Conservation (phyloP, 345 rosid genomes). For the Carallia pectinifolia region DNA sequence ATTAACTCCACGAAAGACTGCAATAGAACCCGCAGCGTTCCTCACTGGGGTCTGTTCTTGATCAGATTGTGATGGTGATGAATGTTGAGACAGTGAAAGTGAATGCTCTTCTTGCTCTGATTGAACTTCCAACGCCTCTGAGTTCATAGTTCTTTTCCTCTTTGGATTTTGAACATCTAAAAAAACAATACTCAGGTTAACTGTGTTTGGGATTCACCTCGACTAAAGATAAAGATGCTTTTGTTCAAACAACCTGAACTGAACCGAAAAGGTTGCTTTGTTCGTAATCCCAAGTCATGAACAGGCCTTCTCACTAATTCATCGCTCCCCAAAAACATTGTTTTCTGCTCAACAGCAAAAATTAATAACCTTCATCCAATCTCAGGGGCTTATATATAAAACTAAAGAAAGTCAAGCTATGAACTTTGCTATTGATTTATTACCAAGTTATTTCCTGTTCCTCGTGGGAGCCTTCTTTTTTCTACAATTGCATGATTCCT, state of each 20-base stretch:
- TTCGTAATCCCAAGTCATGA: slow-evolving; percentile 29
- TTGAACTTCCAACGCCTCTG: slow-evolving; percentile 45
- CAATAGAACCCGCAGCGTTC: slow-evolving; percentile 24
- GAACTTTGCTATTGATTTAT: background rate
- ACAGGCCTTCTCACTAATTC: slow-evolving; percentile 14
- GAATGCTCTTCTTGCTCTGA: slow-evolving; percentile 72
- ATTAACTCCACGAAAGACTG: slow-evolving; percentile 34
- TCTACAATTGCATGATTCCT: slow-evolving; percentile 49
- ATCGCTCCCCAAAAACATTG: slow-evolving; percentile 9
- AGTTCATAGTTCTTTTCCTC: slow-evolving; percentile 37
- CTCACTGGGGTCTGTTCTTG: slow-evolving; percentile 49
- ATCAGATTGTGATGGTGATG: slow-evolving; percentile 72
- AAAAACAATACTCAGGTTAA: background rate
- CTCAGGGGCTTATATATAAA: slow-evolving; percentile 9
- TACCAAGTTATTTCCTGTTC: slow-evolving; percentile 32
- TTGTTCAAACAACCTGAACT: slow-evolving; percentile 36
- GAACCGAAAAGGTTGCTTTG: slow-evolving; percentile 28
- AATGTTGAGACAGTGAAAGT: slow-evolving; percentile 59
- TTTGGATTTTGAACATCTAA: slow-evolving; percentile 40
- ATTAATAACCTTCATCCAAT: background rate
- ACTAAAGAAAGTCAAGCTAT: background rate
- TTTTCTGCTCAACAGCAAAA: slow-evolving; percentile 29
- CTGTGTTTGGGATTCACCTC: background rate
- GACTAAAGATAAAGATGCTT: background rate
- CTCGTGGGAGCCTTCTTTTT: slow-evolving; percentile 30